These are phyloP conservation scores for Hippophae gyantsensis DNA, from an alignment of 306 rosid species.

Conservation along the genomic window DNA sequence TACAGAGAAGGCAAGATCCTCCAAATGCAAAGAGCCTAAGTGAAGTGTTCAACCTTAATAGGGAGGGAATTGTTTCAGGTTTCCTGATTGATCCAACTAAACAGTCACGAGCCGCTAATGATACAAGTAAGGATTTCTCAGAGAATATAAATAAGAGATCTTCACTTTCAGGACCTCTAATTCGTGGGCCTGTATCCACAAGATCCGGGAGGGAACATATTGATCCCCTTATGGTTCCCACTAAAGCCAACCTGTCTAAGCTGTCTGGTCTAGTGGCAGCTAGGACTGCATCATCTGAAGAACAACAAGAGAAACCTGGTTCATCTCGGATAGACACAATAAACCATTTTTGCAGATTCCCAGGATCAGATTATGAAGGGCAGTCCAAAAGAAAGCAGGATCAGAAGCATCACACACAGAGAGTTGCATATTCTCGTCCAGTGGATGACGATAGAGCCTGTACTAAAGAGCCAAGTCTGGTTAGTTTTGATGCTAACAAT, in stretches of 20 bases:
- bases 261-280: conserved; percentile 55
- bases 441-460: conserved; percentile 31
- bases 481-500: conserved; percentile 20
- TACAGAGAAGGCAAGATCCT: conserved; percentile 46
- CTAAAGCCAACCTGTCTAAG: conserved; percentile 34
- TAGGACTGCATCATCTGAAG: conserved; percentile 29
- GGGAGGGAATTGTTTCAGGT: conserved; percentile 51
- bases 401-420: conserved; percentile 29
- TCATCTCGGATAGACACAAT: conserved; percentile 21
- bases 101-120: conserved; percentile 31
- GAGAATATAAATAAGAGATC: conserved; percentile 35
- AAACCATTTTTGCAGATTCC: conserved; percentile 24
- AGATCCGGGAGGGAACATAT: conserved; percentile 38
- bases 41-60: conserved; percentile 36
- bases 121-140: conserved; percentile 23
- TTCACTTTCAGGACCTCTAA: conserved; percentile 69
- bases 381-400: conserved; percentile 42
- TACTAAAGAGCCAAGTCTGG: conserved; percentile 38
- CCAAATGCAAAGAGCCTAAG: conserved; percentile 34
- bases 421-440: conserved; percentile 28
- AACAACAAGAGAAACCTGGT: conserved; percentile 40
- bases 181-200: conserved; percentile 35
- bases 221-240: conserved; percentile 25
- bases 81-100: conserved; percentile 37
- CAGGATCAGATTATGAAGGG: conserved; percentile 31